Conservation (phyloP, 2,329 filamentous ascomycete genomes). For the Aspergillus sp. region DNA sequence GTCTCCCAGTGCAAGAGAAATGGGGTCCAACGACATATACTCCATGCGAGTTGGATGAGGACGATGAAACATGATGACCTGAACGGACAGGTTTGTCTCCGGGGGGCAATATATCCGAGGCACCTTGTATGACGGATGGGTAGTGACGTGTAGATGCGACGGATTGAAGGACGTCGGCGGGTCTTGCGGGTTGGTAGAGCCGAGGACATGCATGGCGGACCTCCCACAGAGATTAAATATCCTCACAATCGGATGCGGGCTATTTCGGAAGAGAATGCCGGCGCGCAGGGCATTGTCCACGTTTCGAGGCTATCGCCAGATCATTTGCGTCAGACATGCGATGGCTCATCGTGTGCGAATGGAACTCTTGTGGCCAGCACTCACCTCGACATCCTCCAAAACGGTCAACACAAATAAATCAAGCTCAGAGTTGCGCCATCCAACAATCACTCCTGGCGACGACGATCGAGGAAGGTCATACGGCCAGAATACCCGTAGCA, state of each 20-base stretch:
- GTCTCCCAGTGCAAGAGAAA: constrained; percentile 79
- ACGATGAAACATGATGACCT: constrained; percentile 85
- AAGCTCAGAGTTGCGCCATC: constrained; percentile 89
- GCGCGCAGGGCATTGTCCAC: constrained; percentile 86
- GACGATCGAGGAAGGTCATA: constrained; percentile 73
- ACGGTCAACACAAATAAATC: constrained; percentile 90
- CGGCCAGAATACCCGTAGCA: constrained; percentile 99
- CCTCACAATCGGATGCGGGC: constrained; percentile 73
- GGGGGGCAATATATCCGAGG: constrained; percentile 70
- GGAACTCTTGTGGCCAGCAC: constrained; percentile 24
- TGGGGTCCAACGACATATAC: constrained; percentile 88
- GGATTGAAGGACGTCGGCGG: constrained; percentile 58
- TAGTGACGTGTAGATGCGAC: constrained; percentile 66
- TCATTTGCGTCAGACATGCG: constrained; percentile 1
- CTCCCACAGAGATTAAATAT: constrained; percentile 85
- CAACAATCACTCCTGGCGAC: constrained; percentile 81
- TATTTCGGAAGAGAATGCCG: constrained; percentile 79
- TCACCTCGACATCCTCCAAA: constrained; percentile 84
- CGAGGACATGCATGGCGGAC: constrained; percentile 79
- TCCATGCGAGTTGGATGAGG: constrained; percentile 89
- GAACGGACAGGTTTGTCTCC: constrained; percentile 69
- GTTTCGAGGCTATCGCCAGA: constrained; percentile 59
- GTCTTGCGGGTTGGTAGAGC: constrained; percentile 67
- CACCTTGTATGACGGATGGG: constrained; percentile 50
- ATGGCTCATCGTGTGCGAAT: constrained; percentile 1